Conservation (phyloP, 2,329 filamentous ascomycete species). For the Cylindrodendrum hubeiense region DNA sequence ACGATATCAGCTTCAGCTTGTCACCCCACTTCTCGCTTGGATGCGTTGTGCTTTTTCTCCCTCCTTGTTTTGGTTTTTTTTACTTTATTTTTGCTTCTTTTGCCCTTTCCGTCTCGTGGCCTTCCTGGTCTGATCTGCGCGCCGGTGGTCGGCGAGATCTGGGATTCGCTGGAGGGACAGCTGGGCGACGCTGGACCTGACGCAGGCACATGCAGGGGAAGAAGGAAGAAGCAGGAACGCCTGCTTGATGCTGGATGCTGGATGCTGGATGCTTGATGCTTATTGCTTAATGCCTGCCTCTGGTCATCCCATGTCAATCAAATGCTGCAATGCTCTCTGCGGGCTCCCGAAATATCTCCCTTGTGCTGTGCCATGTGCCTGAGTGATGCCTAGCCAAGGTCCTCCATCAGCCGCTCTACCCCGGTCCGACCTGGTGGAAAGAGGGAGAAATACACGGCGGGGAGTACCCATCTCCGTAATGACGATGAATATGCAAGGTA, state of each 20-base stretch:
- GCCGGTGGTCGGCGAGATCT: constrained; percentile 25
- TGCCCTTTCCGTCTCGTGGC: constrained; percentile 19
- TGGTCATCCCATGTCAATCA: neutral
- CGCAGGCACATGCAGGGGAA: constrained; percentile 37
- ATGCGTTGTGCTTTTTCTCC: constrained; percentile 16
- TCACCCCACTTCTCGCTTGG: constrained; percentile 30
- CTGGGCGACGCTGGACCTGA: constrained; percentile 13
- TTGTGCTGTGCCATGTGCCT: constrained; percentile 10
- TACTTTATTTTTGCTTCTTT: constrained; percentile 15
- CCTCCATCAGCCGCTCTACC: constrained; percentile 15
- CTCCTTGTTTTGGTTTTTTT: neutral
- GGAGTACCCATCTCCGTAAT: neutral
- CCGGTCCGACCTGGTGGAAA: constrained; percentile 15
- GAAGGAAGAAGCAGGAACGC: constrained; percentile 31
- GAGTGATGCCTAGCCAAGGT: constrained; percentile 1
- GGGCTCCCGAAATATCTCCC: constrained; percentile 24
- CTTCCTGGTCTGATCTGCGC: constrained; percentile 28
- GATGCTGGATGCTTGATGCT: neutral
- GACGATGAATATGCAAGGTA: constrained; percentile 18
- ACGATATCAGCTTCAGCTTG: constrained; percentile 5
- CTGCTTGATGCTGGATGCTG: constrained; percentile 11
- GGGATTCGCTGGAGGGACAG: constrained; percentile 19
- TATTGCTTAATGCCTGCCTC: neutral
- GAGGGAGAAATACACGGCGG: neutral
- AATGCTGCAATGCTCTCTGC: constrained; percentile 3